Evolutionary conservation across 495 filamentous ascomycete genomes (phyloP).

Genomic region (Aspergillus olivimuriae): DNA sequence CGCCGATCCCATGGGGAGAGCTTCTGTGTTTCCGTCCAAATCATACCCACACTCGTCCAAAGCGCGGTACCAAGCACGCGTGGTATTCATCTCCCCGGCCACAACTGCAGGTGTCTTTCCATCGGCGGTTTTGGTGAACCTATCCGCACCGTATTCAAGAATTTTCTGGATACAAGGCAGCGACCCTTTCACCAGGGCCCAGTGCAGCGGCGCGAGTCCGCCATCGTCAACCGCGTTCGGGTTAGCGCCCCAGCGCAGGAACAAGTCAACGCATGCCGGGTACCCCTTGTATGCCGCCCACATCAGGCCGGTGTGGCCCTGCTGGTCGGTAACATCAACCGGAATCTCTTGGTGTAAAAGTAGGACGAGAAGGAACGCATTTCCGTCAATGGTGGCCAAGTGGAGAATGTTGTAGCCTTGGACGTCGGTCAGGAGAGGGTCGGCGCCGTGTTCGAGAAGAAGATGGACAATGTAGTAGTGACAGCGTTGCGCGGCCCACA

Average conservation of each 20-base stretch:
- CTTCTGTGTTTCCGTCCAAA: conserved; percentile 63
- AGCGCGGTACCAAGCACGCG: conserved; percentile 73
- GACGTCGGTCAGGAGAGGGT: conserved; percentile 79
- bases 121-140: conserved; percentile 77
- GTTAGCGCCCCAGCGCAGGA: conserved; percentile 91
- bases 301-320: conserved; percentile 91
- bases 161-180: conserved; percentile 82
- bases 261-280: conserved; percentile 83
- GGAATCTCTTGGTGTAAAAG: conserved; percentile 88
- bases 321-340: conserved; percentile 80
- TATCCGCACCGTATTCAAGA: conserved; percentile 88
- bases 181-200: conserved; percentile 91
- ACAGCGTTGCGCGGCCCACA: conserved; percentile 94
- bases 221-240: conserved; percentile 85
- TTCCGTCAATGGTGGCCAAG: conserved; percentile 93
- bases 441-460: conserved; percentile 79
- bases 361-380: conserved; percentile 84
- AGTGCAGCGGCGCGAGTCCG: conserved; percentile 90
- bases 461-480: conserved; percentile 82
- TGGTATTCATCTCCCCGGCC: conserved; percentile 84
- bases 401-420: conserved; percentile 97
- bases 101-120: conserved; percentile 81
- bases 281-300: conserved; percentile 98
- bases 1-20: conserved; percentile 44
- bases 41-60: conserved; percentile 81